Base-by-base conservation (phyloP, 306 rosid species). In the Trifolium fragiferum region DNA sequence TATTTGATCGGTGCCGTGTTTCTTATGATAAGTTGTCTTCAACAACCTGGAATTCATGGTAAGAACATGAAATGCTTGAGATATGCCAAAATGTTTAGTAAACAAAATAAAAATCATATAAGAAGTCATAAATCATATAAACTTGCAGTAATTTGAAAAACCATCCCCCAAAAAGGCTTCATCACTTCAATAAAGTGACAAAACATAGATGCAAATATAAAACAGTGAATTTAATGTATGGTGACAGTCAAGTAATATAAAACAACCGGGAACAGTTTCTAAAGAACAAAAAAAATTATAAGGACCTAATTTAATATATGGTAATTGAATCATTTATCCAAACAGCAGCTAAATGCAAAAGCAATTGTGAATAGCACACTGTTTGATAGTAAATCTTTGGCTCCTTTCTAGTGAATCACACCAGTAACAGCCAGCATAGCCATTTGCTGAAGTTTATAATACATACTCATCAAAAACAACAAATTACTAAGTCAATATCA, bases 1-100 rank as follows among this genome's bases (percentile, higher is more conserved):
- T 78, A 90, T 84, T 7, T 89, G 87, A 81, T 94, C 98, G 30
- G 95, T 87, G 43, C 97, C 96, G 25, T 94, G 98, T 83, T 91
- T 91, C 89, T 91, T 90, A 76, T 94, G 97, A 85, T 77, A 88
- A 41, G 98, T 94, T 72, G 98, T 94, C 85, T 94, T 91, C 61
- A 94, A 73, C 87, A 91, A 85, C 89, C 98, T 93, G 83, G 33
- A 77, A 77, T 68, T 77, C 75, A 79, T 47, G 59, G 50, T 64
- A 9, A 64, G 18, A 64, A 35, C 6, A 66, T 35, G 25, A 75
- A 70, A 80, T 60, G 70, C 25, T 70, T 68, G 55, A 58, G 27
- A 44, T 40, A 65, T 58, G 46, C 47, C 44, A 25, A 72, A 64
- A 59, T 27, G 27, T 4, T n/a, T 50, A 41, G 38, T 51, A 16